These are phyloP conservation scores for Eucalyptus sideroxylon DNA, from an alignment of 345 rosid genomes.

Conservation along the genomic window DNA sequence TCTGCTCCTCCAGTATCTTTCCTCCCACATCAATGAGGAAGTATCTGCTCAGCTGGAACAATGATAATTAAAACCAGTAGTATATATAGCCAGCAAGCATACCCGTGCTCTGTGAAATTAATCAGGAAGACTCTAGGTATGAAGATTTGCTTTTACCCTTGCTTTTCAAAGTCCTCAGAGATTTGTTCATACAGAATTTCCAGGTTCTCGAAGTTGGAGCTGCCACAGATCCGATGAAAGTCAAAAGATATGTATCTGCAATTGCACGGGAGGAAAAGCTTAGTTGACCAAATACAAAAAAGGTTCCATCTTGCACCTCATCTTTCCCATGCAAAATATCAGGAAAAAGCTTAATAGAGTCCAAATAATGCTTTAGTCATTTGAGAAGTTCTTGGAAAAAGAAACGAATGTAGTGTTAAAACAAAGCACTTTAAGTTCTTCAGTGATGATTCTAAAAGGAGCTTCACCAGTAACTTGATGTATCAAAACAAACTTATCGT, in stretches of 20 bases:
- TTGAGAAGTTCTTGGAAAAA: not conserved
- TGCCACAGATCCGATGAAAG: slow-evolving; percentile 83
- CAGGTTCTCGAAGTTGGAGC: slow-evolving; percentile 67
- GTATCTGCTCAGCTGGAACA: slow-evolving; percentile 84
- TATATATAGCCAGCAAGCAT: slow-evolving; percentile 13
- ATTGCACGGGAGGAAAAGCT: not conserved
- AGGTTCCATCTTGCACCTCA: not conserved
- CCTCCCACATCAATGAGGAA: slow-evolving; percentile 61
- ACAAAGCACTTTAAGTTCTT: not conserved
- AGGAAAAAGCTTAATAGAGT: not conserved
- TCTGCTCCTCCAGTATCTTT: slow-evolving; percentile 70
- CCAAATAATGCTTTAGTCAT: not conserved
- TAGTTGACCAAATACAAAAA: not conserved
- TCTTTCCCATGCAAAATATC: not conserved
- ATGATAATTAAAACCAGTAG: slow-evolving; percentile 30
- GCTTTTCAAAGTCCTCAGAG: slow-evolving; percentile 62
- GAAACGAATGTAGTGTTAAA: not conserved
- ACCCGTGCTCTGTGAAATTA: not conserved
- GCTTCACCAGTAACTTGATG: not conserved
- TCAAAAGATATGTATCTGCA: slow-evolving; percentile 81
- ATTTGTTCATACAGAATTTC: slow-evolving; percentile 62
- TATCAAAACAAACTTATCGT: not conserved
- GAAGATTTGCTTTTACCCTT: slow-evolving; percentile 46
- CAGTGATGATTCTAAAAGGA: not conserved
- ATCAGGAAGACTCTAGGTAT: not conserved